These are phyloP conservation scores for Xylogone sp. DNA, from an alignment of 2,329 filamentous ascomycete genomes.

Conservation along the genomic window DNA sequence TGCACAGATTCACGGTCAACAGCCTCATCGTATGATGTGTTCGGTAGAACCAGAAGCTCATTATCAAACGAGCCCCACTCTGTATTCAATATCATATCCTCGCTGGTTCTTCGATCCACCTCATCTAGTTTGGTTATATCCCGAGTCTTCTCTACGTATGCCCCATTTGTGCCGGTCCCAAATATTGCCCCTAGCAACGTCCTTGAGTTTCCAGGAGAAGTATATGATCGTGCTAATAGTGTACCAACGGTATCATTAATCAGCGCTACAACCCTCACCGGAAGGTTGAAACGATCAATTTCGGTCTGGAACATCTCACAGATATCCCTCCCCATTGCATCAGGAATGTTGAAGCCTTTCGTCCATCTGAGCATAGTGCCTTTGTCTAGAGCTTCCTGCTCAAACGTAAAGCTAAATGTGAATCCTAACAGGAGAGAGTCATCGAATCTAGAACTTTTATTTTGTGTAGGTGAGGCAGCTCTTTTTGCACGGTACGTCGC, in stretches of 20 bases:
- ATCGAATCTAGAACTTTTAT: conserved; percentile 58
- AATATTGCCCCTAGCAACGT: conserved; percentile 93
- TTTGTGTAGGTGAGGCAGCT: conserved; percentile 38
- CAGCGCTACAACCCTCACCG: conserved; percentile 86
- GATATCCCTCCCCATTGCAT: conserved; percentile 87
- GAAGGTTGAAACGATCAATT: conserved; percentile 78
- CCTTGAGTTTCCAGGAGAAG: conserved; percentile 75
- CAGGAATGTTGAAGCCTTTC: conserved; percentile 91
- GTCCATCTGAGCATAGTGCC: conserved; percentile 91
- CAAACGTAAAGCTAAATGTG: conserved; percentile 92
- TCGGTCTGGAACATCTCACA: conserved; percentile 82
- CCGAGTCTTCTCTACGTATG: conserved; percentile 84
- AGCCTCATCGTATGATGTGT: conserved; percentile 72
- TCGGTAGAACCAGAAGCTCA: conserved; percentile 79
- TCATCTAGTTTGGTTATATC: conserved; percentile 75
- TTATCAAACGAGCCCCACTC: conserved; percentile 98
- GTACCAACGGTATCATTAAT: conserved; percentile 97
- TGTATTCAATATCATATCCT: conserved; percentile 93
- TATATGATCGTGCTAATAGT: conserved; percentile 93
- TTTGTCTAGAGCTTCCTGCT: conserved; percentile 89
- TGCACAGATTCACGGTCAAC: conserved; percentile 79
- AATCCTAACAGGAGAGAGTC: conserved; percentile 87
- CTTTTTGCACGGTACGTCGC: conserved; percentile 52
- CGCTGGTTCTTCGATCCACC: conserved; percentile 71
- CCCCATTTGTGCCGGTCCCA: conserved; percentile 92